These are phyloP conservation scores for Panicum virgatum DNA, from an alignment of 202 grass and related monocot genomes.

Conservation along the genomic window DNA sequence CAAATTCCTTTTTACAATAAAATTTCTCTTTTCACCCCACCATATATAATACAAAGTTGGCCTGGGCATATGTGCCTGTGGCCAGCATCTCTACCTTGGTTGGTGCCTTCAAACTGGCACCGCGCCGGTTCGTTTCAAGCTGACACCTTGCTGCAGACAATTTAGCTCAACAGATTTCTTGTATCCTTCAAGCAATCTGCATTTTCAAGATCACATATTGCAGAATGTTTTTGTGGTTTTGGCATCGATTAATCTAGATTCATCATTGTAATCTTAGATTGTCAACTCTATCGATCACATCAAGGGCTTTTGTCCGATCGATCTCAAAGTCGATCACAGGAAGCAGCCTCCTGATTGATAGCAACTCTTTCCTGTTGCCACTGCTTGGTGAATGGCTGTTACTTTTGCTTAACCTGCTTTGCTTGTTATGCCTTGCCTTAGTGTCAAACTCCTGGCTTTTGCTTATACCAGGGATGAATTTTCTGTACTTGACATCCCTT, in stretches of 20 bases:
- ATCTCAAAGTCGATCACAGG: conserved; percentile 86
- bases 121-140: not conserved
- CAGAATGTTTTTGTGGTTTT: not conserved
- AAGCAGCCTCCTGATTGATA: conserved; percentile 67
- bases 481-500: conserved; percentile 73
- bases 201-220: conserved; percentile 31
- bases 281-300: conserved; percentile 85
- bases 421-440: conserved; percentile 56
- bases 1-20: conserved; percentile 56
- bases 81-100: conserved; percentile 7
- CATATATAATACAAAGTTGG: conserved; percentile 49
- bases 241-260: conserved; percentile 1
- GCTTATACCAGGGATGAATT: conserved; percentile 81
- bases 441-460: conserved; percentile 91
- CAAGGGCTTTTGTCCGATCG: conserved; percentile 74
- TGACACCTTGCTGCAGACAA: conserved; percentile 4
- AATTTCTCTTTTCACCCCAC: conserved; percentile 5
- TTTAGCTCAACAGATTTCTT: conserved; percentile 7
- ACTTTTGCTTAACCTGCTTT: conserved; percentile 86
- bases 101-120: conserved; percentile 12
- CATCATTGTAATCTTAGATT: conserved; percentile 60
- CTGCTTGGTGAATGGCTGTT: conserved; percentile 79
- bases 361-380: conserved; percentile 65
- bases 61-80: conserved; percentile 28
- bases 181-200: conserved; percentile 12